Evolutionary conservation across 2,329 filamentous ascomycete species (phyloP), one percentile per base, ranked within the genome.

Genomic region (Alternaria consortialis): DNA sequence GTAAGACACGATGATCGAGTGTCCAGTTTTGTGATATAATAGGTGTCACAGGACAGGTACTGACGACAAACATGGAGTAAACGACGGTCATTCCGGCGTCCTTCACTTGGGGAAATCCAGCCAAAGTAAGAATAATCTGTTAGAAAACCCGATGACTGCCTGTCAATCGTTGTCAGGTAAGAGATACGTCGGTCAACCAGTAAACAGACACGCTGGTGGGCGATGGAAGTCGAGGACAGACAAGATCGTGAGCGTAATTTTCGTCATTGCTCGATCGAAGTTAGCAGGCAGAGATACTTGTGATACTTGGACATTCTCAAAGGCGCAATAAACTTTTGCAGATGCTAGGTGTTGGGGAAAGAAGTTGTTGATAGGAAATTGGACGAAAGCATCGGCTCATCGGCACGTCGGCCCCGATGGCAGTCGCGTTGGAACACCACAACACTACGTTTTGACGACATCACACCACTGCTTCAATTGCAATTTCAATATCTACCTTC

Each of bases 351-450:
- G 17, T 20, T 34, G 44, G 13, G 15, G 17, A 37, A 17, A 6
- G 15, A 12, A 11, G 34, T 20, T 52, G 48, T 29, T 52, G 34
- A 20, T 40, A n/a, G 6, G 1, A 52, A 32, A 40, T 1, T 6
- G 0, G 50, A 52, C 50, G 50, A 52, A 7, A 40, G 36, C 50
- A 40, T 52, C 25, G 50, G 50, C 23, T 3, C 32, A 29, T 40
- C 50, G 50, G 50, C 34, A 8, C 36, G 15, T 39, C 32, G 23
- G 36, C 36, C 23, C 50, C 5, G 34, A 7, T 52, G 50, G 50
- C 34, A 52, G 34, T 52, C 50, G 25, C 23, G 34, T 27, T 15
- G 7, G n/a, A 52, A 29, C 23, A 40, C 20, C 23, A 37, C 50
- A 40, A 39, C 34, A 31, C 7, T 8, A 37, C 20, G 31, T 7